Evolutionary conservation across 768 basidiomycete genomes (phyloP), one percentile per base, ranked within the genome.

Genomic region (Auricularia auricula-judae): DNA sequence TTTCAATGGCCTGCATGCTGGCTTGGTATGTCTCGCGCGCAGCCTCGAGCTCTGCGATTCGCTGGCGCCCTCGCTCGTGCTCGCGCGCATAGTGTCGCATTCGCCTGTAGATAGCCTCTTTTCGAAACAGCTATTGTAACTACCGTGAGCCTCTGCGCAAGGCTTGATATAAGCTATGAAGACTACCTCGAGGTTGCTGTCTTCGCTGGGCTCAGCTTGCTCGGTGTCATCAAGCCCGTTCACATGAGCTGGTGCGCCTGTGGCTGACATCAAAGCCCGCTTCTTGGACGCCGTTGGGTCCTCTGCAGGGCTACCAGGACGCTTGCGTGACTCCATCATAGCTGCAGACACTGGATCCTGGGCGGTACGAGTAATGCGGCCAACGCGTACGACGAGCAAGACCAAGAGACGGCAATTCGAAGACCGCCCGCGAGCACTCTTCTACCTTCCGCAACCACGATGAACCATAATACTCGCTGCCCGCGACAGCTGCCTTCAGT

Each of bases 81-180:
- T 91, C 86, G 66, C 88, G 82, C 64, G 85, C 84, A 73, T 93
- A 92, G 70, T 91, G 84, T 70, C 80, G 85, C 90, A 93, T 92
- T 65, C 89, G 80, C 47, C 91, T 82, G 74, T 85, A 93, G 61
- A 93, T 86, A 53, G 91, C 91, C 69, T 91, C 89, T 74, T 93
- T 93, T 66, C 88, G 84, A 73, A 91, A 93, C n/a, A 82, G 77
- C 91, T 93, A 51, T 67, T 67, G 68, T 42, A 14, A 42, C 39
- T 14, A 8, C 8, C 39, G 39, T 42, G 12, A 42, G 39, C 39
- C 39, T 42, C 8, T 42, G 39, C 39, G 39, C 39, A 7, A 42
- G 39, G 39, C 39, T 7, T 42, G 12, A 14, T 42, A 42, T 14
- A 14, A 42, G 8, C 39, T 42, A 42, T 7, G 39, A 7, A 42